Evolutionary conservation across 2,329 filamentous ascomycete genomes (phyloP), one percentile per base, ranked within the genome.

Genomic region (Fusarium globosum): DNA sequence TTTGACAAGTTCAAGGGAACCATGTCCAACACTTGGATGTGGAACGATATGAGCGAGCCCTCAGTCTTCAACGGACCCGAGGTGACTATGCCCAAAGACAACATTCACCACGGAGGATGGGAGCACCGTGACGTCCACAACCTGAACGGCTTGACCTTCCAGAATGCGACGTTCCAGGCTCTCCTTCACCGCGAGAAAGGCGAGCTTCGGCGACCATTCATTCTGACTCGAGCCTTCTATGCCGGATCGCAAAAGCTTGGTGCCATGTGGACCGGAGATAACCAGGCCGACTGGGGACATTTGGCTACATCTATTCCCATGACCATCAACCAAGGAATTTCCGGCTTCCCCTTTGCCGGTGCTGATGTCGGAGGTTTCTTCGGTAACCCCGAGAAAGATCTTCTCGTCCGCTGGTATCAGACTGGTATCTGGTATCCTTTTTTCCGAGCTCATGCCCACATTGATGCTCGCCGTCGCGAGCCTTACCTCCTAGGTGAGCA

Each of bases 11-110:
- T 98, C 88, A 94, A 94, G 82, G 95, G 95, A 53, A 94, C 94
- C 3, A 88, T 92, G 77, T 87, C 92, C 73, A 99, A 98, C 82
- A 92, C 94, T 1, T 98, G 94, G 83, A 90, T 99, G 78, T 99
- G 96, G 96, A 99, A 99, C 82, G 96, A 99, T 82, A 99, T 99
- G 96, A 98, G 98, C 80, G 96, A 99, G 85, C 96, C 96, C 1
- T 98, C 96, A 0, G 96, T 99, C 4, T 99, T 99, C 86, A 98
- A 98, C 81, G 96, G 96, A 0, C 96, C 96, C 0, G 96, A 99
- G 83, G 97, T 95, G 7, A 98, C 96, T 10, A 98, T 98, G 95
- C 96, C 96, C 70, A 98, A 98, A 84, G 96, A 99, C 85, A 99
- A 99, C 81, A 83, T 99, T 36, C 96, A 99, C 81, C 85, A 93